Base-by-base conservation (phyloP, 768 basidiomycete genomes). In the Kwoniella newhampshirensis region DNA sequence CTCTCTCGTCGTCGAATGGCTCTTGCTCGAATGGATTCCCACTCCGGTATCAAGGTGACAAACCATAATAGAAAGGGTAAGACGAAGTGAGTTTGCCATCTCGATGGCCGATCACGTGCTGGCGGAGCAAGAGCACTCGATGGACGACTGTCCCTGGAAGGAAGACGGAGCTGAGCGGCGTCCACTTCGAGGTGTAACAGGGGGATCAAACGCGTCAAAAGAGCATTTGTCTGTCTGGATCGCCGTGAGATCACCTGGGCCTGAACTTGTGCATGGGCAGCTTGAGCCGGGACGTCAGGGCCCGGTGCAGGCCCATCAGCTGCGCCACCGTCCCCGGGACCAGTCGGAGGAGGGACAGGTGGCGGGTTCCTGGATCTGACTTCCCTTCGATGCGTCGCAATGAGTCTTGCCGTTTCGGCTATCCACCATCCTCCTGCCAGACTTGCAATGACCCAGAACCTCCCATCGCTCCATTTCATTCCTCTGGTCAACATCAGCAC, bases 1-100 rank as follows among this genome's bases (percentile, higher is more conserved):
- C 66, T 27, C 35, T 73, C 71, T 23, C 71, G 42, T 17, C 57
- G 27, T 41, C 68, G 28, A 41, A 73, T 73, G 5, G 56, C 55
- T 15, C 66, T 27, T 12, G 59, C 54, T 27, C 71, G 55, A 2
- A 63, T 53, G 1, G 58, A 47, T 39, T 73, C 71, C 64, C 64
- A 70, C 28, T 63, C 66, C 12, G 71, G 71, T 6, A 73, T 55
- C 13, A 73, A 55, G 1, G 71, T 73, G 32, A 73, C 54, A 42
- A 73, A 62, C 71, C 71, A 73, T 28, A 73, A 35, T 20, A 45
- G 20, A 12, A 73, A 32, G 36, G 71, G 71, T 7, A 73, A 48
- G 11, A 73, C 37, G 5, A 73, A 23, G 40, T 66, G 68, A 3
- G 68, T 73, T 3, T 57, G n/a, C 39, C 60, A 26, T 46, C 55